These are phyloP conservation scores for Cryptococcus maquisensis DNA, from an alignment of 1,284 basidiomycete species.

Conservation along the genomic window DNA sequence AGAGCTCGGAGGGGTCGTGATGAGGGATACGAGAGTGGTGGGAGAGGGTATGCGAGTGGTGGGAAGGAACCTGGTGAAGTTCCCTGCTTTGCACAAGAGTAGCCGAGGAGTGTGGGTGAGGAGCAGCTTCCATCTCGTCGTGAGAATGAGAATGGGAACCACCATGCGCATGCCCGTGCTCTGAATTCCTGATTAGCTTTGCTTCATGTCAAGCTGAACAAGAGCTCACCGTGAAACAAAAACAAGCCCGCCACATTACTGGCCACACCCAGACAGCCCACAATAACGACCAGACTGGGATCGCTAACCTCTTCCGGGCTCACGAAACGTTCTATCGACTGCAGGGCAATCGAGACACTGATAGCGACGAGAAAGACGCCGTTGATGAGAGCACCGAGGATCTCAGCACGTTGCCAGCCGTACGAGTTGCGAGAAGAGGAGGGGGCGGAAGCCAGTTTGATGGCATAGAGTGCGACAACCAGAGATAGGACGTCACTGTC, in stretches of 20 bases:
- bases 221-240: constrained; percentile 80
- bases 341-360: constrained; percentile 91
- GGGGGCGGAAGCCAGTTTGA: constrained; percentile 62
- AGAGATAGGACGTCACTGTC: constrained; percentile 89
- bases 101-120: background rate
- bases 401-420: constrained; percentile 92
- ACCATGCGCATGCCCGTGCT: constrained; percentile 64
- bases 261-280: constrained; percentile 81
- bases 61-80: background rate
- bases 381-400: constrained; percentile 89
- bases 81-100: background rate
- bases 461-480: constrained; percentile 92
- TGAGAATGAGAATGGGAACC: constrained; percentile 25
- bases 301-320: constrained; percentile 80
- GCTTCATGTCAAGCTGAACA: background rate
- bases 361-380: constrained; percentile 94
- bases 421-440: constrained; percentile 45
- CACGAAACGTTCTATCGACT: constrained; percentile 88
- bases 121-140: background rate
- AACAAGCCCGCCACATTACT: constrained; percentile 92
- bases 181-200: constrained; percentile 44
- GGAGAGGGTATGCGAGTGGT: background rate
- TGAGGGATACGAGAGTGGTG: background rate
- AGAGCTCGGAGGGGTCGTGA: constrained; percentile 43
- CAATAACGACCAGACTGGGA: constrained; percentile 81